phyloP scores from a whole-genome alignment of 768 basidiomycete species.

The Podaxis sp. region DNA sequence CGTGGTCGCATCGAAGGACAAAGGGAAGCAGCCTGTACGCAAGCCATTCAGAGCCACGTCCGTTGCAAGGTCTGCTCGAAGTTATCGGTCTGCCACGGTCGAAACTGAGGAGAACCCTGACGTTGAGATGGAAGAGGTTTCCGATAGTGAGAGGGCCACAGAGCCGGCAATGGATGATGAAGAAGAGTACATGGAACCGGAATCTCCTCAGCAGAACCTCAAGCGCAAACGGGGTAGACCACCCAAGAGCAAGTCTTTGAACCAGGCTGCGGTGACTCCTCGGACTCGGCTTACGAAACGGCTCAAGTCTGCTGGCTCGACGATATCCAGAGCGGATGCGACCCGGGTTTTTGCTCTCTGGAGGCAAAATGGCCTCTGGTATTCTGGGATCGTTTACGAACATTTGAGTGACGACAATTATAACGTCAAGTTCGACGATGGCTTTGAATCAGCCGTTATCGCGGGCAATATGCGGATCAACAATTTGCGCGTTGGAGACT shows the following conservation, averaged over 20 bases:
- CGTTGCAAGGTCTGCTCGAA: not conserved
- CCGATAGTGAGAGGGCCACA: constrained; percentile 1
- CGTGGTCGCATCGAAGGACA: not conserved
- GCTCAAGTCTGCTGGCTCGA: constrained; percentile 36
- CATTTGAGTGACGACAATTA: constrained; percentile 33
- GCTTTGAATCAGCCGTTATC: constrained; percentile 43
- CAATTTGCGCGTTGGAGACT: constrained; percentile 54
- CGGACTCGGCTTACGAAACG: constrained; percentile 36
- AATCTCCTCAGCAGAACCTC: constrained; percentile 10
- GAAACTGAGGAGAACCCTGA: constrained; percentile 13
- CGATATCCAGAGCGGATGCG: constrained; percentile 26
- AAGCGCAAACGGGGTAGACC: constrained; percentile 22
- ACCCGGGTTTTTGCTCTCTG: constrained; percentile 74
- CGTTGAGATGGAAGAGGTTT: constrained; percentile 15
- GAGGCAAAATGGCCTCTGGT: constrained; percentile 60
- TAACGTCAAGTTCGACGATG: constrained; percentile 69
- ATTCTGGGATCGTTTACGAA: constrained; percentile 55
- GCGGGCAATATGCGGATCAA: constrained; percentile 54
- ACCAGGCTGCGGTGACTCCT: constrained; percentile 30
- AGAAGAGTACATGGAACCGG: constrained; percentile 17
- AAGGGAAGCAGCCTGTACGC: constrained; percentile 6
- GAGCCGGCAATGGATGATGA: constrained; percentile 19
- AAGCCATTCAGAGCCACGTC: not conserved
- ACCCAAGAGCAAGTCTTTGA: constrained; percentile 25
- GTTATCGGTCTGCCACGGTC: constrained; percentile 4